These are phyloP conservation scores for Yamadazyma insecticola DNA, from an alignment of 805 yeast genomes.

Conservation along the genomic window DNA sequence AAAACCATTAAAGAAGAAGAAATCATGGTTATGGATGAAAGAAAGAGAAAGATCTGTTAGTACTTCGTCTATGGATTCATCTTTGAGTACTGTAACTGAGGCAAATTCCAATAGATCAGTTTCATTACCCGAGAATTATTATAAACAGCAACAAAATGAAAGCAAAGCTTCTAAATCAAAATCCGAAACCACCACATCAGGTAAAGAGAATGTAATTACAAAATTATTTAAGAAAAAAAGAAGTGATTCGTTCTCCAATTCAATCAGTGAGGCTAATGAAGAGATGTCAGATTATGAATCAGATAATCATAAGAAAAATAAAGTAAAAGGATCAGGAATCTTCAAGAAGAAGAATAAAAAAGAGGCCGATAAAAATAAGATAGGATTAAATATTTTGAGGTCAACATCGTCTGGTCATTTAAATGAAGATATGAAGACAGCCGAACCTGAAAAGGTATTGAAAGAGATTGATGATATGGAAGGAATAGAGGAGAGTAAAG, in stretches of 20 bases:
- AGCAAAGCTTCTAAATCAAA: background rate
- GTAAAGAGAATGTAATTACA: constrained; percentile 37
- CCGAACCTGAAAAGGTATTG: too few relatives aligned
- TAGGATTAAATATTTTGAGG: constrained; percentile 10
- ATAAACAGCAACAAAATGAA: constrained; percentile 1
- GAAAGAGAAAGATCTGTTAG: constrained; percentile 25
- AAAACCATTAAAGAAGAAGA: constrained; percentile 25
- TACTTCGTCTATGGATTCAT: constrained; percentile 25
- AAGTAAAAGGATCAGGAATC: constrained; percentile 7
- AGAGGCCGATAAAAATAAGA: constrained; percentile 10
- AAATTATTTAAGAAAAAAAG: constrained; percentile 37
- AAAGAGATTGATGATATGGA: constrained; percentile 4
- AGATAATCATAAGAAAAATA: constrained; percentile 10
- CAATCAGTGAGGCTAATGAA: constrained; percentile 3
- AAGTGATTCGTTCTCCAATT: constrained; percentile 14
- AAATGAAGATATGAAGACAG: constrained; percentile 7
- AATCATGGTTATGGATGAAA: constrained; percentile 38
- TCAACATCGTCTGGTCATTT: constrained; percentile 7
- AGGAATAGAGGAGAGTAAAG: constrained; percentile 1
- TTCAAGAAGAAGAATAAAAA: constrained; percentile 14
- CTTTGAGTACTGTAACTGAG: constrained; percentile 22
- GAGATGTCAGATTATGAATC: constrained; percentile 25
- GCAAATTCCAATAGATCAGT: constrained; percentile 21
- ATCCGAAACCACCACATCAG: constrained; percentile 11
- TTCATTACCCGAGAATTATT: constrained; percentile 31